Conservation (phyloP, 1,284 basidiomycete genomes). For the Wolfiporia cocos region DNA sequence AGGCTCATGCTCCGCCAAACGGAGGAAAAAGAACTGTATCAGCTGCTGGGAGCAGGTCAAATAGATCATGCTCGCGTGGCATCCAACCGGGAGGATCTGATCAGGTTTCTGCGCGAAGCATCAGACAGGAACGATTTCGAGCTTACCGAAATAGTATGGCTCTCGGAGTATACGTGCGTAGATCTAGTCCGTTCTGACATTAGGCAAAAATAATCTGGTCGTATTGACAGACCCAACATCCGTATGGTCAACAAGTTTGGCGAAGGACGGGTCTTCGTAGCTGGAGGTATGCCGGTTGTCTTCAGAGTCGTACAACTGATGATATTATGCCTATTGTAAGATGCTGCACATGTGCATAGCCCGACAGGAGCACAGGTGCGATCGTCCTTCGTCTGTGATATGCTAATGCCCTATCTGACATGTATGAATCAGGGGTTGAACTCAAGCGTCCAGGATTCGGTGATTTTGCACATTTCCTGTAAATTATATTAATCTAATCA, state of each 20-base stretch:
- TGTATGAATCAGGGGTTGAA: slow-evolving; percentile 6
- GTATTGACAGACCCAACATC: slow-evolving; percentile 28
- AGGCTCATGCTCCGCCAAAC: slow-evolving; percentile 6
- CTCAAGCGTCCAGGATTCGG: slow-evolving; percentile 9
- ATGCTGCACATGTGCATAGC: slow-evolving; percentile 25
- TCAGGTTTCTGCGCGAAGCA: slow-evolving; percentile 1
- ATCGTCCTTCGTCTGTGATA: too few relatives aligned
- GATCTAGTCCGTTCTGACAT: too few relatives aligned
- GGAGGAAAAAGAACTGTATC: slow-evolving; percentile 1
- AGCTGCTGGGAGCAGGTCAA: neutral
- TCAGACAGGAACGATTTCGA: slow-evolving; percentile 9
- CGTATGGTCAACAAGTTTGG: slow-evolving; percentile 30
- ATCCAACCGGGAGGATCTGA: slow-evolving; percentile 1
- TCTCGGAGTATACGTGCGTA: slow-evolving; percentile 7
- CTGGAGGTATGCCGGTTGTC: slow-evolving; percentile 24
- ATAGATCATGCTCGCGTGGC: slow-evolving; percentile 3
- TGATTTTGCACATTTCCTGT: neutral
- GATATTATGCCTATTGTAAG: neutral
- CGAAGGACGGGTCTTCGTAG: slow-evolving; percentile 28
- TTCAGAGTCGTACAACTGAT: too few relatives aligned
- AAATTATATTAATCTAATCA: neutral
- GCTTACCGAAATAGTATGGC: slow-evolving; percentile 3
- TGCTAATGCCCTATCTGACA: too few relatives aligned
- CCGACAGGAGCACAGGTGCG: slow-evolving; percentile 25
- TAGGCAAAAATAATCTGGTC: too few relatives aligned